Conservation (phyloP, 306 rosid genomes). For the Psophocarpus tetragonolobus region DNA sequence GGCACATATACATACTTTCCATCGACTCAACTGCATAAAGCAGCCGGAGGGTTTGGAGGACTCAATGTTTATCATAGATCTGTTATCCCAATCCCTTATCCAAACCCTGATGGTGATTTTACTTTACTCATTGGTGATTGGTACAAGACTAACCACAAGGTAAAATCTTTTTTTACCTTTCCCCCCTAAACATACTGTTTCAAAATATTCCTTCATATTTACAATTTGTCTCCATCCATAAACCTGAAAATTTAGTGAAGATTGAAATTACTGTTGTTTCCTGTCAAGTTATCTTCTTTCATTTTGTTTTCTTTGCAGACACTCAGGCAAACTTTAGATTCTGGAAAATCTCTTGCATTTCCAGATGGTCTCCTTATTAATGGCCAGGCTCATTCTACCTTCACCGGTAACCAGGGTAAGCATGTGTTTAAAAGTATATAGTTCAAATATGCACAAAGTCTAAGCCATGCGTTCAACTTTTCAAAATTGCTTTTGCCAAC, state of each 20-base stretch:
- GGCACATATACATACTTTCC: conserved; percentile 87
- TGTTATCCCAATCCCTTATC: conserved; percentile 76
- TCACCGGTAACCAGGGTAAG: conserved; percentile 77
- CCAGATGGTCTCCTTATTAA: conserved; percentile 88
- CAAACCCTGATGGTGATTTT: conserved; percentile 81
- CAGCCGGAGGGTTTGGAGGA: conserved; percentile 92
- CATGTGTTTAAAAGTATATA: neutral
- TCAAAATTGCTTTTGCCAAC: conserved; percentile 18
- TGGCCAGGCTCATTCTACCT: conserved; percentile 65
- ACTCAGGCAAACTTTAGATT: conserved; percentile 69
- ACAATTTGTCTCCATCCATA: neutral
- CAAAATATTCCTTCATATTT: neutral
- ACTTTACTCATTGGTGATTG: conserved; percentile 91
- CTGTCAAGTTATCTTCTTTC: conserved; percentile 2
- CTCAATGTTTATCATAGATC: conserved; percentile 78
- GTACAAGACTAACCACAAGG: conserved; percentile 85
- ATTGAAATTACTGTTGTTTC: neutral
- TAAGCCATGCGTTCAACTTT: conserved; percentile 1
- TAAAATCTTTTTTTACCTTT: conserved; percentile 5
- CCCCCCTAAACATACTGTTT: neutral
- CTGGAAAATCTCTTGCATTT: conserved; percentile 71
- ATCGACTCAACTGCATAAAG: conserved; percentile 79
- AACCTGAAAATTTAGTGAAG: neutral
- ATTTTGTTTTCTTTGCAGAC: conserved; percentile 43
- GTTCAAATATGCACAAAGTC: neutral